Conservation (phyloP, 805 yeast species). For the Saturnispora diversa region DNA sequence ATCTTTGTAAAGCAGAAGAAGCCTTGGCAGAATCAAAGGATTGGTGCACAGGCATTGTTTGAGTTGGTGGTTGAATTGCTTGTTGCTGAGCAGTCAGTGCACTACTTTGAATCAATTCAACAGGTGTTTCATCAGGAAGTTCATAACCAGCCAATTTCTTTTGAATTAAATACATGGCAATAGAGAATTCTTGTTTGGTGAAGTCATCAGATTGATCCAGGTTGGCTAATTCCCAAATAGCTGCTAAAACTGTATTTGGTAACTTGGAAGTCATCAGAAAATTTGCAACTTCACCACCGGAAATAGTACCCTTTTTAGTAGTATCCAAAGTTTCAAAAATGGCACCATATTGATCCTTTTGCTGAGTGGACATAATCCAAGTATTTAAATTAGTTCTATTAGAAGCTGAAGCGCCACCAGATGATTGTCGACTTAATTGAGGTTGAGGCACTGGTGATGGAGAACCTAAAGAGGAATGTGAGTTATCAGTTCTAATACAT, state of each 20-base stretch:
- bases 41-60: conserved; percentile 10
- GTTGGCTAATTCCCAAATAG: conserved; percentile 93
- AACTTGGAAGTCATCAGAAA: conserved; percentile 84
- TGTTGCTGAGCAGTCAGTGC: conserved; percentile 23
- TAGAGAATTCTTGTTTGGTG: conserved; percentile 73
- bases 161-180: conserved; percentile 90
- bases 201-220: conserved; percentile 79
- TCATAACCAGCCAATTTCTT: conserved; percentile 67
- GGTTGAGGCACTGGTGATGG: conserved; percentile 13
- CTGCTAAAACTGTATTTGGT: conserved; percentile 75
- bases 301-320: conserved; percentile 48
- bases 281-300: conserved; percentile 77
- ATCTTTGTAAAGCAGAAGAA: conserved; percentile 17
- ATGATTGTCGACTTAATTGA: conserved; percentile 14
- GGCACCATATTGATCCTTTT: conserved; percentile 67
- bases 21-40: conserved; percentile 15
- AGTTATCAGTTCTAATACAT: conserved; percentile 13
- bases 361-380: conserved; percentile 64
- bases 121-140: conserved; percentile 74
- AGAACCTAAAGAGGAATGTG: conserved; percentile 14
- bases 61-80: conserved; percentile 9
- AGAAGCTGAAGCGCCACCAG: conserved; percentile 10
- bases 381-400: conserved; percentile 21
- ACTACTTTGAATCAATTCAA: conserved; percentile 36
- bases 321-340: conserved; percentile 77